Conservation (phyloP, 1,284 basidiomycete genomes). For the Fomitopsis pinicola region DNA sequence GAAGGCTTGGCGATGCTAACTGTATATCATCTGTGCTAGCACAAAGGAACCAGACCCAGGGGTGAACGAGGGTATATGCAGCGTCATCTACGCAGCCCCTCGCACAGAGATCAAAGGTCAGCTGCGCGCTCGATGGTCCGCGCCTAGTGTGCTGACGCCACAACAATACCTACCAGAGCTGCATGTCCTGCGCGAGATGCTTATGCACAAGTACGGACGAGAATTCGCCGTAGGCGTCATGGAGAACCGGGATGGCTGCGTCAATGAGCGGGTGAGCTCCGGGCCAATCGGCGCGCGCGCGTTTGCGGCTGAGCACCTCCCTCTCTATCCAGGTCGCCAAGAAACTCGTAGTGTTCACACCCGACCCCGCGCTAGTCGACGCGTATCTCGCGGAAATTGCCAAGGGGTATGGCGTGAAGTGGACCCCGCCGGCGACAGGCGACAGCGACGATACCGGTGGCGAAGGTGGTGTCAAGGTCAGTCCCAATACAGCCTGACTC, state of each 20-base stretch:
- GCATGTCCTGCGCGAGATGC: constrained; percentile 85
- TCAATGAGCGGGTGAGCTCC: constrained; percentile 68
- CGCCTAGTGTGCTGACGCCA: not conserved
- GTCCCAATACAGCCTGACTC: constrained; percentile 6
- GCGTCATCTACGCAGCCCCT: constrained; percentile 88
- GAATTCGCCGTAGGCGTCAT: constrained; percentile 79
- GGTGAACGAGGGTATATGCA: constrained; percentile 71
- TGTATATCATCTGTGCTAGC: constrained; percentile 33
- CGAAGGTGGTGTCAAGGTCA: constrained; percentile 33
- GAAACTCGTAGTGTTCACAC: constrained; percentile 71
- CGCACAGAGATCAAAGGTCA: constrained; percentile 86
- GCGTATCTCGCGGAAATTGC: constrained; percentile 87
- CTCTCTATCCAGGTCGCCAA: constrained; percentile 51
- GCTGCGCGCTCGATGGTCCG: not conserved
- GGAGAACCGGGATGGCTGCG: constrained; percentile 79
- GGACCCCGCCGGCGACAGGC: constrained; percentile 40
- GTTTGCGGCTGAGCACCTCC: not conserved
- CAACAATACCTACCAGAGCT: constrained; percentile 55
- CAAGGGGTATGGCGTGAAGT: constrained; percentile 79
- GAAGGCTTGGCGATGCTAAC: not conserved
- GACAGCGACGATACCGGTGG: constrained; percentile 25
- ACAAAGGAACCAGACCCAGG: constrained; percentile 80
- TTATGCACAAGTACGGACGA: constrained; percentile 91
- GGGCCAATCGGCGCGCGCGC: not conserved
- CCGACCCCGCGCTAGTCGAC: constrained; percentile 74